A percentile compares a stretch with the other conserved stretches of the same genome.
Conservation (phyloP, 352 stramenopile genomes). For the Hyaloperonospora arabidopsidis region DNA sequence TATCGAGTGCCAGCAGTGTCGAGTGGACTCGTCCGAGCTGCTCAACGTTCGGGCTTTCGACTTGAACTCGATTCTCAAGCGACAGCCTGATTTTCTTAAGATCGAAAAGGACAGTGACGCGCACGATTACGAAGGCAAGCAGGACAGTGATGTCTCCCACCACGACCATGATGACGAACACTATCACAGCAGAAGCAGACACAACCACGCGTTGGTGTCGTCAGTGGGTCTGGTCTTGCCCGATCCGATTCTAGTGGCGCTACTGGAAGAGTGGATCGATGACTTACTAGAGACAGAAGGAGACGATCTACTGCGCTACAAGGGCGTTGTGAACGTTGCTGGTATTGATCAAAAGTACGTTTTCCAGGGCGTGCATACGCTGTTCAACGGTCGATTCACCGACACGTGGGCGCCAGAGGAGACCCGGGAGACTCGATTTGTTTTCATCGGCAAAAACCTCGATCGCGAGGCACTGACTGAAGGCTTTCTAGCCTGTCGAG, state of each 20-base stretch:
- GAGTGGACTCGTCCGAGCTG: conserved; percentile 31
- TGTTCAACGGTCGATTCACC: conserved; percentile 88
- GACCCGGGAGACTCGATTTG: conserved; percentile 84
- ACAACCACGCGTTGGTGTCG: conserved; percentile 36
- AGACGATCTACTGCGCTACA: conserved; percentile 90
- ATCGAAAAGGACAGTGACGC: conserved; percentile 11
- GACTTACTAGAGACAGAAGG: conserved; percentile 86
- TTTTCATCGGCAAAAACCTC: conserved; percentile 92
- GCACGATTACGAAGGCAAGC: conserved; percentile 9
- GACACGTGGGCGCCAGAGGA: conserved; percentile 81
- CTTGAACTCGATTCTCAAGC: conserved; percentile 42
- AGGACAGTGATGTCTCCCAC: background rate
- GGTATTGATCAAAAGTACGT: conserved; percentile 91
- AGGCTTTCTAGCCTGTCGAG: conserved; percentile 39
- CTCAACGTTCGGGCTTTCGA: conserved; percentile 47
- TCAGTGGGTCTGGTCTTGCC: conserved; percentile 33
- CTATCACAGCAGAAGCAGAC: conserved; percentile 25
- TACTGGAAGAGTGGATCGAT: conserved; percentile 95
- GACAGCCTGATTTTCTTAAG: conserved; percentile 46
- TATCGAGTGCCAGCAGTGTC: conserved; percentile 41
- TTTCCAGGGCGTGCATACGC: conserved; percentile 95
- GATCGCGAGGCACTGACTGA: conserved; percentile 49
- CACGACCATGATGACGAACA: conserved; percentile 10
- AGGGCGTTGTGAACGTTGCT: conserved; percentile 90
- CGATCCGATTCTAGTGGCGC: conserved; percentile 76